These are phyloP conservation scores for Sporisorium sorghi DNA, from an alignment of 1,284 basidiomycete species.

Conservation along the genomic window DNA sequence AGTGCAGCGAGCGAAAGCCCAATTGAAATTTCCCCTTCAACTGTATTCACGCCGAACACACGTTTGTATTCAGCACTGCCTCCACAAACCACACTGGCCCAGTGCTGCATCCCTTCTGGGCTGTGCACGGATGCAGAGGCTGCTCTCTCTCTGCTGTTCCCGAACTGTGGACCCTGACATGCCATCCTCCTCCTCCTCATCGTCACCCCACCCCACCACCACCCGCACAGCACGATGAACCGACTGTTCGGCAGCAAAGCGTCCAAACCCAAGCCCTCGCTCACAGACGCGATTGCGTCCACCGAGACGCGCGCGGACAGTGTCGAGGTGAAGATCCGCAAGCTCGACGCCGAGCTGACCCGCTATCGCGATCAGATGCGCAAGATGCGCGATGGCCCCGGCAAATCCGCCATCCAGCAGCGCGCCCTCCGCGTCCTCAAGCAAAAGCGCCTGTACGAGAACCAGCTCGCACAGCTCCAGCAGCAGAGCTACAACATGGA, in stretches of 20 bases:
- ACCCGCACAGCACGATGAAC: constrained; percentile 65
- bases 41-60: background rate
- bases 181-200: background rate
- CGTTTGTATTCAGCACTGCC: background rate
- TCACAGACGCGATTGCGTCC: constrained; percentile 92
- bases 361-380: constrained; percentile 97
- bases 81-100: background rate
- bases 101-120: background rate
- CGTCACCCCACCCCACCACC: constrained; percentile 6
- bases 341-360: constrained; percentile 90
- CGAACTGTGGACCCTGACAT: too few species aligned
- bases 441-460: constrained; percentile 96
- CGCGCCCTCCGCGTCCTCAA: constrained; percentile 92
- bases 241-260: constrained; percentile 70
- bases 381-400: constrained; percentile 91
- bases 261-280: constrained; percentile 78
- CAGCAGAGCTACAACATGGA: constrained; percentile 99
- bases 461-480: constrained; percentile 86
- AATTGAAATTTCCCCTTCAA: too few species aligned
- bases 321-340: constrained; percentile 96
- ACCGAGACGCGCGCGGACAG: constrained; percentile 89
- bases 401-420: constrained; percentile 94
- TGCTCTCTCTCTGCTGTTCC: background rate
- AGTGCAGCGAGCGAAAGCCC: background rate
- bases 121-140: constrained; percentile 34